A percentile compares a stretch with the other conserved stretches of the same genome.
phyloP scores from a whole-genome alignment of 331 rosid genomes.

The Phaseolus coccineus region DNA sequence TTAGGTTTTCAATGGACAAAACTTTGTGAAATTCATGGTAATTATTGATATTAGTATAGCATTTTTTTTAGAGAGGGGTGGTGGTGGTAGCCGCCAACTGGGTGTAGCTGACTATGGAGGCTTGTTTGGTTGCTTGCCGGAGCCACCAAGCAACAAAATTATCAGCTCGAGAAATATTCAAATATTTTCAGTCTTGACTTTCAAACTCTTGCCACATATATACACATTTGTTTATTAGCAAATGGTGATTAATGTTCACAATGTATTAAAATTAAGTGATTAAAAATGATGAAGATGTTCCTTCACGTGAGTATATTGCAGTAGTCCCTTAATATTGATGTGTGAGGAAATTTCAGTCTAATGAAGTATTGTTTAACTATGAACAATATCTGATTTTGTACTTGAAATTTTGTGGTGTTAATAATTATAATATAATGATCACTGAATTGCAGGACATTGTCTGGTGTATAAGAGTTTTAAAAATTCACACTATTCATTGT shows the following conservation, averaged over 20 bases:
- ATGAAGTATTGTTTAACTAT: background rate
- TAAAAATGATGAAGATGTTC: constrained; percentile 11
- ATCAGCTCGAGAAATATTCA: constrained; percentile 64
- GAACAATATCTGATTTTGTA: background rate
- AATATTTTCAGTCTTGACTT: constrained; percentile 64
- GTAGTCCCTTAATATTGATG: background rate
- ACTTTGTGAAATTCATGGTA: constrained; percentile 53
- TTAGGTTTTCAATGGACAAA: constrained; percentile 37
- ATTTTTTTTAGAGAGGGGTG: constrained; percentile 12
- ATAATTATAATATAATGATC: background rate
- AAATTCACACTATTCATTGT: constrained; percentile 1
- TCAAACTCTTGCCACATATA: constrained; percentile 30
- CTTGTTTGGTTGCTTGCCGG: constrained; percentile 68
- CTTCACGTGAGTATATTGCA: constrained; percentile 16
- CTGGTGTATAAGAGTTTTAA: background rate
- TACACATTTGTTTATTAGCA: constrained; percentile 13
- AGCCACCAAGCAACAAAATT: constrained; percentile 64
- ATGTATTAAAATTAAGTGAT: background rate
- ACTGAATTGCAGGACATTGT: background rate
- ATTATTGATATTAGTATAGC: too few relatives aligned
- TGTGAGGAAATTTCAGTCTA: constrained; percentile 12
- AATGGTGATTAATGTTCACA: background rate
- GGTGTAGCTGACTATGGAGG: constrained; percentile 58
- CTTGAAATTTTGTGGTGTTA: constrained; percentile 8
- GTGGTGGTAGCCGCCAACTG: constrained; percentile 59